Conservation (phyloP, 805 yeast genomes). For the Starmerella bombicola region DNA sequence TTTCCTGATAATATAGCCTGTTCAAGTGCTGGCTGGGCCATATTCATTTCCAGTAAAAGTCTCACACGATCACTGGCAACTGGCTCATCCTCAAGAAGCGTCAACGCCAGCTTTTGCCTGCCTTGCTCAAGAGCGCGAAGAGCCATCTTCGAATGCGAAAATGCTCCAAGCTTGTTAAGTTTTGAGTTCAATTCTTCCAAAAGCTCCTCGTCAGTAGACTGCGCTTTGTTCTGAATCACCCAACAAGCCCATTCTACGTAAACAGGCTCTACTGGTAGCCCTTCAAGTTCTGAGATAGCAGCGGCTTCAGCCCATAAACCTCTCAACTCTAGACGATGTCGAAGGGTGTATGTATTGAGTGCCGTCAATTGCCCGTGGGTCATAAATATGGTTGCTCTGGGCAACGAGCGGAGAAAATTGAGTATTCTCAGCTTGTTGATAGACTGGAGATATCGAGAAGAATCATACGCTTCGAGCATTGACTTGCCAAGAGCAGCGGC, state of each 20-base stretch:
- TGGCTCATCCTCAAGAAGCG: slow-evolving; percentile 58
- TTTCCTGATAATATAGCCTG: slow-evolving; percentile 53
- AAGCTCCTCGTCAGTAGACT: slow-evolving; percentile 44
- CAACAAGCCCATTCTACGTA: slow-evolving; percentile 71
- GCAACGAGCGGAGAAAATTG: slow-evolving; percentile 45
- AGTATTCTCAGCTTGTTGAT: slow-evolving; percentile 52
- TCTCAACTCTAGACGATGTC: slow-evolving; percentile 46
- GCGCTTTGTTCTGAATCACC: slow-evolving; percentile 45
- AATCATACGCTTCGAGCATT: slow-evolving; percentile 38
- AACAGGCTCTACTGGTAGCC: slow-evolving; percentile 39
- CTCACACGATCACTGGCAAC: slow-evolving; percentile 47
- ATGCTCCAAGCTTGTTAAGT: slow-evolving; percentile 33
- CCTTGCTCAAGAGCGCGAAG: slow-evolving; percentile 71
- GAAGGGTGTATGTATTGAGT: slow-evolving; percentile 45
- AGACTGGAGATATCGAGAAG: slow-evolving; percentile 50
- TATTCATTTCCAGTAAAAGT: slow-evolving; percentile 57
- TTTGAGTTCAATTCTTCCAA: slow-evolving; percentile 39
- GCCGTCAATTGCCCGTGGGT: slow-evolving; percentile 43
- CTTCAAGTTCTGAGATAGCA: slow-evolving; percentile 42
- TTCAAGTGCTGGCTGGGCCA: slow-evolving; percentile 51
- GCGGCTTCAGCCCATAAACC: slow-evolving; percentile 51
- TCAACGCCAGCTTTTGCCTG: slow-evolving; percentile 51
- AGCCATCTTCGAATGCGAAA: slow-evolving; percentile 50
- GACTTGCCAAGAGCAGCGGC: slow-evolving; percentile 85
- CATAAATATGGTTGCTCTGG: slow-evolving; percentile 36